phyloP scores from a whole-genome alignment of 2,329 filamentous ascomycete genomes.

The Pestalotiopsis sp. region DNA sequence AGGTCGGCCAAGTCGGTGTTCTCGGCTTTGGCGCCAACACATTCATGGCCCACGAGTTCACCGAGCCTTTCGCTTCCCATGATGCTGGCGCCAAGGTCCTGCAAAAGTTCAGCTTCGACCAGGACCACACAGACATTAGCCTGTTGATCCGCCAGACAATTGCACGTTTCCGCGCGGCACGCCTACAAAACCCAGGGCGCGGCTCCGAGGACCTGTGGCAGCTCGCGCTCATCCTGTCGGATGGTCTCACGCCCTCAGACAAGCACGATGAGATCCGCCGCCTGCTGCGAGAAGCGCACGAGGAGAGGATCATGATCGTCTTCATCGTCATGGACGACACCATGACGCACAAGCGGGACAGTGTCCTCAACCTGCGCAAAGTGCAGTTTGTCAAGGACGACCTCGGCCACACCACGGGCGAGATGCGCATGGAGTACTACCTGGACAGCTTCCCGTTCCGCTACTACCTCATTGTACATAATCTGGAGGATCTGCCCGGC shows the following conservation, averaged over 20 bases:
- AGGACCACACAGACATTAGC: slow-evolving; percentile 83
- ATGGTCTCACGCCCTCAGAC: slow-evolving; percentile 82
- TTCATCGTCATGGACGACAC: slow-evolving; percentile 91
- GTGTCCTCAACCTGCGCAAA: slow-evolving; percentile 86
- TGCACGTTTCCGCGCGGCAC: slow-evolving; percentile 77
- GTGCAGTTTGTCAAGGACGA: slow-evolving; percentile 77
- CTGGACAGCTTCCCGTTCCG: slow-evolving; percentile 95
- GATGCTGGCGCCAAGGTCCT: slow-evolving; percentile 85
- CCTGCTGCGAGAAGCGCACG: slow-evolving; percentile 83
- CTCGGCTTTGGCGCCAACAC: slow-evolving; percentile 86
- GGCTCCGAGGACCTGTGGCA: slow-evolving; percentile 83
- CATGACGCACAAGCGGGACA: slow-evolving; percentile 50
- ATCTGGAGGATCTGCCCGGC: slow-evolving; percentile 87
- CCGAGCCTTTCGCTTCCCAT: slow-evolving; percentile 74
- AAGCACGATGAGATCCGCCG: slow-evolving; percentile 83
- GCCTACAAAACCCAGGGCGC: slow-evolving; percentile 58
- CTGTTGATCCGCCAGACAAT: slow-evolving; percentile 78
- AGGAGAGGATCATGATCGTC: slow-evolving; percentile 96
- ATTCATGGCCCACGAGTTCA: slow-evolving; percentile 84
- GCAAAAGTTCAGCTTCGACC: slow-evolving; percentile 81
- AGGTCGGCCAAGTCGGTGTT: slow-evolving; percentile 91
- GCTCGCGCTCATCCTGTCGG: slow-evolving; percentile 87
- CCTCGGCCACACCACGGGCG: slow-evolving; percentile 53
- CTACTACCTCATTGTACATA: slow-evolving; percentile 93
- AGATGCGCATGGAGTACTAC: slow-evolving; percentile 85